Conservation (phyloP, 805 yeast genomes). For the Kuraishia capsulata region DNA sequence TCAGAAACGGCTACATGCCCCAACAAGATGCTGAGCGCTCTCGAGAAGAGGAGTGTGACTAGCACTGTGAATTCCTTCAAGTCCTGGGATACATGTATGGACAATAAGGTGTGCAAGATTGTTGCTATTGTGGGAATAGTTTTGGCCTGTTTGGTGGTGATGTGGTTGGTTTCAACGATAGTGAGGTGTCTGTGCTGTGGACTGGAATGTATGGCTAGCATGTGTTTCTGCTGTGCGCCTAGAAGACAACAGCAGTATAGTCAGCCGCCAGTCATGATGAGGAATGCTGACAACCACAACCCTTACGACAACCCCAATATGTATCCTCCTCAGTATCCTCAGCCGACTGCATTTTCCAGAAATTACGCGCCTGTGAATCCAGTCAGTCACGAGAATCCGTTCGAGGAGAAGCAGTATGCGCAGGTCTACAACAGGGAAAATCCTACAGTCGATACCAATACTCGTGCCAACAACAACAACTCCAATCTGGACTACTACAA, state of each 20-base stretch:
- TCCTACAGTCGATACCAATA: not conserved
- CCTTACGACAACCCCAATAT: slow-evolving; percentile 20
- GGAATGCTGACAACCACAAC: slow-evolving; percentile 7
- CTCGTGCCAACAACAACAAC: not conserved
- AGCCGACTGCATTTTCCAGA: not conserved
- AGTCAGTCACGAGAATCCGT: slow-evolving; percentile 7
- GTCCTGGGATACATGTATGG: slow-evolving; percentile 76
- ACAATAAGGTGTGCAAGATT: slow-evolving; percentile 63
- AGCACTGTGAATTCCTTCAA: slow-evolving; percentile 25
- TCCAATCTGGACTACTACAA: not conserved
- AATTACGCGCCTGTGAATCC: not conserved
- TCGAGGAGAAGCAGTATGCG: slow-evolving; percentile 4
- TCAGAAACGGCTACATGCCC: too few relatives aligned
- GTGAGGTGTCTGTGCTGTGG: slow-evolving; percentile 52
- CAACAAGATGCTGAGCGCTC: not conserved
- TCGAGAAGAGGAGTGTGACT: not conserved
- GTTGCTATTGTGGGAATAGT: slow-evolving; percentile 67
- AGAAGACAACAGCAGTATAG: slow-evolving; percentile 7
- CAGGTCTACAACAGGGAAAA: not conserved
- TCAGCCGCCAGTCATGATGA: slow-evolving; percentile 11
- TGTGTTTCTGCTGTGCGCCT: slow-evolving; percentile 39
- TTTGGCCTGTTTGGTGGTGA: slow-evolving; percentile 39
- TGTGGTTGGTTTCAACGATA: slow-evolving; percentile 51
- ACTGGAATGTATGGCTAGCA: slow-evolving; percentile 39
- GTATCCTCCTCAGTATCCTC: slow-evolving; percentile 18